A percentile compares a stretch with the other conserved stretches of the same genome.
phyloP scores from a whole-genome alignment of 202 grass and related monocot species.

The Saccharum hybrid region DNA sequence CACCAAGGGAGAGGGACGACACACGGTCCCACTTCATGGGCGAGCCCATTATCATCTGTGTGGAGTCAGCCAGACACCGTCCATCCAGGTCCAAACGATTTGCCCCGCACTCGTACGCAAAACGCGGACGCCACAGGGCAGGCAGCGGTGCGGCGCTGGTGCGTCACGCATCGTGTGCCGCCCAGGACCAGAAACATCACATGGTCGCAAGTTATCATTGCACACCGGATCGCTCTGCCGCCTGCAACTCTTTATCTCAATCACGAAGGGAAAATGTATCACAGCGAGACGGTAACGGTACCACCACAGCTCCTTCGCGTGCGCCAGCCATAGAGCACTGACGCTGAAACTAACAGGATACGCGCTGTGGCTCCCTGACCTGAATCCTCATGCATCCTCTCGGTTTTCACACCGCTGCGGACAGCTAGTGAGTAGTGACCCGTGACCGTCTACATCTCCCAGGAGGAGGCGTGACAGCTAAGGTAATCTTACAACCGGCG shows the following conservation, averaged over 20 bases:
- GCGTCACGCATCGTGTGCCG: conserved; percentile 27
- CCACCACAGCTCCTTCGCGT: too few relatives aligned
- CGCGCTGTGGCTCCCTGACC: background rate
- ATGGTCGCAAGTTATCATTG: conserved; percentile 12
- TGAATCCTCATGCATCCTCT: background rate
- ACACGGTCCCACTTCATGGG: conserved; percentile 16
- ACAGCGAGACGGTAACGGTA: background rate
- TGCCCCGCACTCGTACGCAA: background rate
- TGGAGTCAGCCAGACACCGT: background rate
- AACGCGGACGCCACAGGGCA: conserved; percentile 24
- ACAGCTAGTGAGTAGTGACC: background rate
- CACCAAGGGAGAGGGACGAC: background rate
- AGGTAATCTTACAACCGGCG: conserved; percentile 10
- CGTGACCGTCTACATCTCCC: background rate
- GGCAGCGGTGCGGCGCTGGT: background rate
- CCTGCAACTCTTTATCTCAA: background rate
- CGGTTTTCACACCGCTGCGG: background rate
- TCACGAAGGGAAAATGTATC: background rate
- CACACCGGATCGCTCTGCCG: background rate
- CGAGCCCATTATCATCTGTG: background rate
- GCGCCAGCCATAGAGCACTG: background rate
- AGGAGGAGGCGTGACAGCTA: background rate
- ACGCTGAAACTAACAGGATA: background rate
- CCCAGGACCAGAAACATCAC: conserved; percentile 26
- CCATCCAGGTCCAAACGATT: conserved; percentile 16